Conservation (phyloP, 176 grass and related monocot genomes). For the Aegilops speltoides region DNA sequence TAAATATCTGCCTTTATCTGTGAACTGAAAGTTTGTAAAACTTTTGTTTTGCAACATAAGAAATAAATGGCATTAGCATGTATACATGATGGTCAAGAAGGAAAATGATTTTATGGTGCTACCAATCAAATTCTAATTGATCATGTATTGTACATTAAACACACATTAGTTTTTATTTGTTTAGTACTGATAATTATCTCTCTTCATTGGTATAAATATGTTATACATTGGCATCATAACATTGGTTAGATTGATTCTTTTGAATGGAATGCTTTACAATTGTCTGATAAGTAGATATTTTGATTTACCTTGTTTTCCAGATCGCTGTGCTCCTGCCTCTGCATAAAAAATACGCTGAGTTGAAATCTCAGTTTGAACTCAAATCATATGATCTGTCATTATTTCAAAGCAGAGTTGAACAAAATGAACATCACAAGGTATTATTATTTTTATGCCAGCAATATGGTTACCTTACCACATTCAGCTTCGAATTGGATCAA, state of each 20-base stretch:
- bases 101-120: neutral
- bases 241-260: slow-evolving; percentile 16
- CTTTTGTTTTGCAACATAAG: neutral
- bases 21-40: neutral
- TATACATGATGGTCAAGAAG: neutral
- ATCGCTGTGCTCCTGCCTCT: slow-evolving; percentile 62
- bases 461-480: slow-evolving; percentile 7
- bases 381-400: slow-evolving; percentile 95
- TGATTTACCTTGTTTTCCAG: slow-evolving; percentile 45
- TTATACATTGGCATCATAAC: neutral
- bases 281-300: neutral
- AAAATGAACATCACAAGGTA: slow-evolving; percentile 99
- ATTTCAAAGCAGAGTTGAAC: slow-evolving; percentile 86
- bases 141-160: neutral
- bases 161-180: neutral
- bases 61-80: slow-evolving; percentile 7
- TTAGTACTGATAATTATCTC: neutral
- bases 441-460: slow-evolving; percentile 25
- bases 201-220: slow-evolving; percentile 3
- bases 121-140: neutral
- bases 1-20: neutral
- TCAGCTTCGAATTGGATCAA: slow-evolving; percentile 16
- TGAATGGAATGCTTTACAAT: neutral
- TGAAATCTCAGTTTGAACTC: slow-evolving; percentile 91
- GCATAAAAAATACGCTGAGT: slow-evolving; percentile 58